Percentiles rank a stretch among this genome's conserved stretches.
Evolutionary conservation across 176 grass and related monocot genomes (phyloP).

Genomic region (Rhynchospora breviuscula): DNA sequence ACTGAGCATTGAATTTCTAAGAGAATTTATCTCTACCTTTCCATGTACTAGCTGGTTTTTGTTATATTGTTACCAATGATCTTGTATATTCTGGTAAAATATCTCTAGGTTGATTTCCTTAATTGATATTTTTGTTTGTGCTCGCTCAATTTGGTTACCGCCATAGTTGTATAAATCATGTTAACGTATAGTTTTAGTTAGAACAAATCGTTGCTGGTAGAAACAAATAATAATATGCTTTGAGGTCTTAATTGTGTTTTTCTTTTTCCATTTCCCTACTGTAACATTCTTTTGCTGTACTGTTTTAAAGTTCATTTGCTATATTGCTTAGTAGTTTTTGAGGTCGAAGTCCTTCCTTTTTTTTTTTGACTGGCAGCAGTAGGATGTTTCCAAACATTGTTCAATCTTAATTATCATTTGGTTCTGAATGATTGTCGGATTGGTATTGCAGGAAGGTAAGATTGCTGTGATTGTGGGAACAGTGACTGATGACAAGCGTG

Average conservation of each 20-base stretch:
- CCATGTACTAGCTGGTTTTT: not conserved
- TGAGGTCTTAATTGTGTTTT: not conserved
- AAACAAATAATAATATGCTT: not conserved
- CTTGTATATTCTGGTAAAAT: not conserved
- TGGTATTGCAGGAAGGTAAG: conserved; percentile 41
- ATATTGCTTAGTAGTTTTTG: not conserved
- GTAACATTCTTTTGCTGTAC: not conserved
- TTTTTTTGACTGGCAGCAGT: too few relatives aligned
- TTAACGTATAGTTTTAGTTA: not conserved
- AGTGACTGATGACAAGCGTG: conserved; percentile 72
- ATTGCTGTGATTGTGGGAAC: conserved; percentile 64
- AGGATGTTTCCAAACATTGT: too few relatives aligned
- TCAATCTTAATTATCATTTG: too few relatives aligned
- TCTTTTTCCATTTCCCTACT: not conserved
- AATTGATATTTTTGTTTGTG: not conserved
- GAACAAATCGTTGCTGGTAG: not conserved
- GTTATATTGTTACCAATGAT: not conserved
- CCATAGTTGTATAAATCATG: not conserved
- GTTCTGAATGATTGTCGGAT: not conserved
- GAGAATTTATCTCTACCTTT: not conserved
- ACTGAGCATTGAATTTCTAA: not conserved
- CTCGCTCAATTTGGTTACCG: not conserved
- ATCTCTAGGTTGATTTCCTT: not conserved
- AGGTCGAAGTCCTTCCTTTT: too few relatives aligned
- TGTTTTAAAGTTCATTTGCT: not conserved